A percentile compares a stretch with the other conserved stretches of the same genome.
Evolutionary conservation across 352 stramenopile species (phyloP).

Genomic region (Pythium utonaiense): DNA sequence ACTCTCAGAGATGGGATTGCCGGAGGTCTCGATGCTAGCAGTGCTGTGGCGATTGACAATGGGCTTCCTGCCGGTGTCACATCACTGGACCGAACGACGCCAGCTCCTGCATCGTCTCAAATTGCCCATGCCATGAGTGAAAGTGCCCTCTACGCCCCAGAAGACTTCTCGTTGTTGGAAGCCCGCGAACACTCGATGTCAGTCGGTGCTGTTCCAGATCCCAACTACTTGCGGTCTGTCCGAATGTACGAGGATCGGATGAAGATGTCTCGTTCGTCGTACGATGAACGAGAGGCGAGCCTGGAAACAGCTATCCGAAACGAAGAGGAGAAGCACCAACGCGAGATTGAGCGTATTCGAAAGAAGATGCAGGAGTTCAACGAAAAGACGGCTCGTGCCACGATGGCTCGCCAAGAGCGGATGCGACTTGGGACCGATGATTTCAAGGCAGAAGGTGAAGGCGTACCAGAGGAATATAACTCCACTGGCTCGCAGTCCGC

Average conservation of each 20-base stretch:
- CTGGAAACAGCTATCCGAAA: constrained; percentile 69
- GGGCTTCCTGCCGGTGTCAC: neutral
- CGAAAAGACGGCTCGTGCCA: constrained; percentile 55
- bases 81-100: neutral
- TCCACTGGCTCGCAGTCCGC: neutral
- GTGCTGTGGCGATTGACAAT: neutral
- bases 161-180: constrained; percentile 40
- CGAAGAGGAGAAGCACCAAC: constrained; percentile 80
- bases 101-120: neutral
- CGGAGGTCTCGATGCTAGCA: neutral
- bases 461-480: neutral
- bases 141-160: constrained; percentile 30
- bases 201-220: constrained; percentile 50
- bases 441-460: constrained; percentile 18
- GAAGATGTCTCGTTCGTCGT: constrained; percentile 52
- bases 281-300: constrained; percentile 67
- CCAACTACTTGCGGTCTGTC: constrained; percentile 54
- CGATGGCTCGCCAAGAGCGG: constrained; percentile 56
- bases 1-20: neutral
- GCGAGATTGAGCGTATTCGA: constrained; percentile 76
- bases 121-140: constrained; percentile 49
- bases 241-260: constrained; percentile 62
- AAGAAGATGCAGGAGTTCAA: constrained; percentile 85
- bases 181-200: constrained; percentile 57
- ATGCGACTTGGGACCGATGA: constrained; percentile 25